Base-by-base conservation (phyloP, 495 filamentous ascomycete species). In the Sporormia fimetaria region DNA sequence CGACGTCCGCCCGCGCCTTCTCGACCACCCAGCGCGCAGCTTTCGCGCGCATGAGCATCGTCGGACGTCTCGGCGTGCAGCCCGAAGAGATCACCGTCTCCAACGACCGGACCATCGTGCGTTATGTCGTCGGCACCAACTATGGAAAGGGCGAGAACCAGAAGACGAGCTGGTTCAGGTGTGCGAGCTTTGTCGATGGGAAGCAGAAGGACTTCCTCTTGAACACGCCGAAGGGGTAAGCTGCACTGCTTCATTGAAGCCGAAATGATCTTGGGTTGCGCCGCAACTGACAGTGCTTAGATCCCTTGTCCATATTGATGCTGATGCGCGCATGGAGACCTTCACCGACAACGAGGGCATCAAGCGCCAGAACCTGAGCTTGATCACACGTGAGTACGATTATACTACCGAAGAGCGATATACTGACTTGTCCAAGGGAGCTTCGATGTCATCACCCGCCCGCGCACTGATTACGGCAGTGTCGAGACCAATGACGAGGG, bases 221-320 rank as follows among this genome's bases (percentile, higher is more conserved):
- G 38, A 59, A 62, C 40, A 61, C 92, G 61, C 71, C 67, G 21
- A 93, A 90, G 67, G 87, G 87, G 84, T 92, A 66, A 60, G 81
- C 73, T 39, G 1, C 23, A 28, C 45, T 58, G n/a, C n/a, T 6
- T 40, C 4, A 5, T 6, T 8, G 23, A 18, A 37, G n/a, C n/a
- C 3, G 6, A 11, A 2, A 33, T n/a, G n/a, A 11, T 37, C 34
- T 37, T 15, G 15, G 30, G 8, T 15, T 17, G 4, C 4, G 18
- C 18, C 4, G 2, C 1, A 5, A 16, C 24, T 40, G 9, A 40
- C 24, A 14, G 11, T 5, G 9, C 5, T 33, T 24, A 41, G 46
- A 28, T 67, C 80, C 2, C 62, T 80, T 23, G 65, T 88, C 14
- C 80, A 74, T 47, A 63, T 92, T 23, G 84, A 92, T 54, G 83